Evolutionary conservation across 345 rosid genomes (phyloP), one percentile per base, ranked within the genome.

Genomic region (Brassica carinata): DNA sequence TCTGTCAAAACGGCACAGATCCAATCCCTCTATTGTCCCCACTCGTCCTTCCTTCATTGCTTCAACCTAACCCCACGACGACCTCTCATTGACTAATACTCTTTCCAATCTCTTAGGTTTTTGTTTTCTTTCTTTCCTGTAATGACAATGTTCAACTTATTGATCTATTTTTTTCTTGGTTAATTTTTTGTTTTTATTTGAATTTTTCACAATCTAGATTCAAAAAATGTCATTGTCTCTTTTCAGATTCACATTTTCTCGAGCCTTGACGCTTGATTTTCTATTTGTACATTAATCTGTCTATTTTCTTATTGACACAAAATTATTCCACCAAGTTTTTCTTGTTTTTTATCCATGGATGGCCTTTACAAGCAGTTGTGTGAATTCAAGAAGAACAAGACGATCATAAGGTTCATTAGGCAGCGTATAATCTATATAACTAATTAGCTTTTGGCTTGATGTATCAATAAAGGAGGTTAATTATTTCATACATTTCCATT

Each of bases 1-100:
- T 83, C 18, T 45, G 74, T 72, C 75, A 58, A 33, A 82, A 51
- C 74, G 86, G 84, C 71, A 90, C 86, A 83, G 97, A 87, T 76
- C 91, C 93, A 64, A 91, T 93, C 67, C 93, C 94, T 80, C 87
- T 90, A 14, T 88, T 91, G 19, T 89, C 98, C 23, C 97, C 98
- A 69, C 97, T 91, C 0, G 97, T 90, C n/a, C 84, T 79, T 76
- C 96, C 96, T 76, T 75, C 88, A 51, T 64, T 73, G 84, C 82
- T 84, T 68, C 84, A 84, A 29, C 81, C 85, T 69, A 76, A 61
- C 45, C 74, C 61, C 61, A 55, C 23, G 10, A 55, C 61, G 23
- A 15, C 77, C 4, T 51, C 58, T 51, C 58, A 5, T n/a, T 51
- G 18, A 51, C 58, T n/a, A 17, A 14, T 51, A 14, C 58, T 51